Conservation (phyloP, 1,284 basidiomycete genomes). For the Paramarasmius palmivorus region DNA sequence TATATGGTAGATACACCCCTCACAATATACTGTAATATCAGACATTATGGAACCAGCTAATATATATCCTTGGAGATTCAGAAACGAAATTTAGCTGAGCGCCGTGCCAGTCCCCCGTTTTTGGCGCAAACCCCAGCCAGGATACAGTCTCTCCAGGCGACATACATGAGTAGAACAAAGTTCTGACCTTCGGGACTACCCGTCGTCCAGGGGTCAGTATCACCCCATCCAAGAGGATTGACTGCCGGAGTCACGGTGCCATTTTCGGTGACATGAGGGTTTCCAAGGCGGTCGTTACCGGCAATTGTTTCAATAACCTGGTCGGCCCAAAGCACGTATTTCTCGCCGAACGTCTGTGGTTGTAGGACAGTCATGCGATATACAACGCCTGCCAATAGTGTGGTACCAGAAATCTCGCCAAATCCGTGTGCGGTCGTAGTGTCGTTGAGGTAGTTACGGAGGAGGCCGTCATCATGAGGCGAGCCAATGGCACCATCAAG, state of each 20-base stretch:
- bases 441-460: constrained; percentile 42
- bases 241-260: constrained; percentile 40
- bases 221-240: constrained; percentile 38
- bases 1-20: too few relatives aligned
- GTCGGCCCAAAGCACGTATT: constrained; percentile 26
- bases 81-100: too few relatives aligned
- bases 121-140: constrained; percentile 16
- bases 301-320: constrained; percentile 21
- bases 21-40: too few relatives aligned
- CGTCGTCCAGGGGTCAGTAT: constrained; percentile 32
- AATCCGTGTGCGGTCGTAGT: constrained; percentile 31
- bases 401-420: constrained; percentile 44
- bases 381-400: constrained; percentile 41
- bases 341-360: constrained; percentile 17
- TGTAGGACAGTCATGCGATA: constrained; percentile 36
- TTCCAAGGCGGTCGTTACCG: constrained; percentile 18
- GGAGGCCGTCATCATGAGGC: constrained; percentile 30
- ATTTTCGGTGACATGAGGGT: constrained; percentile 28
- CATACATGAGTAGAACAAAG: constrained; percentile 42
- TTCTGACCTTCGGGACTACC: constrained; percentile 44
- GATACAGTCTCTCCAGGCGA: constrained; percentile 44
- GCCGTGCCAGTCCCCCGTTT: neutral
- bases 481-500: constrained; percentile 44
- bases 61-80: too few relatives aligned
- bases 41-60: too few relatives aligned